Evolutionary conservation across 1,284 basidiomycete genomes (phyloP).

Genomic region (Ustilago tritici): DNA sequence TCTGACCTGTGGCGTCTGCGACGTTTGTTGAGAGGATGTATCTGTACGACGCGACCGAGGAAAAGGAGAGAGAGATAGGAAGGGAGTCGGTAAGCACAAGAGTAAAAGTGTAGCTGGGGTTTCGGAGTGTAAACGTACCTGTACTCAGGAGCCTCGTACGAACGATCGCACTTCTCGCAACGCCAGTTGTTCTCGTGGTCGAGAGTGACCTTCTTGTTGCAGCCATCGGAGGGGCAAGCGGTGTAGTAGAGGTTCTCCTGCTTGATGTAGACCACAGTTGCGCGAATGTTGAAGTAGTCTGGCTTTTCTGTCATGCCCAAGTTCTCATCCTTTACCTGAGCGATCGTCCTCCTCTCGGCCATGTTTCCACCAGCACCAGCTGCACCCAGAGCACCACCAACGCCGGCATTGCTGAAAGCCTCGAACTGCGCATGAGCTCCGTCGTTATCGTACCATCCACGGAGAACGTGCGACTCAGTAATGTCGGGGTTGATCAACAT

Average conservation of each 20-base stretch:
- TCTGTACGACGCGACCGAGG: conserved; percentile 57
- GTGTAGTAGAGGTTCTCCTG: conserved; percentile 88
- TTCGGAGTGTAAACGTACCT: conserved; percentile 70
- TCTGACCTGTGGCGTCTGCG: conserved; percentile 86
- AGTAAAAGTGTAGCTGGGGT: neutral
- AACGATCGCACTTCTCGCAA: conserved; percentile 92
- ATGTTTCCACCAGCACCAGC: conserved; percentile 70
- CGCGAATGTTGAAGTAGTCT: conserved; percentile 84
- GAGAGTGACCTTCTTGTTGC: conserved; percentile 91
- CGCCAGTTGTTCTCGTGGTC: conserved; percentile 78
- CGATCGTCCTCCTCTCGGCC: conserved; percentile 75
- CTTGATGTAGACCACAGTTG: conserved; percentile 91
- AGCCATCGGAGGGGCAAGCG: conserved; percentile 83
- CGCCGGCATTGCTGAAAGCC: conserved; percentile 71
- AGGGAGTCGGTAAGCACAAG: neutral
- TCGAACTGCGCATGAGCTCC: conserved; percentile 58
- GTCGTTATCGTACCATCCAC: conserved; percentile 81
- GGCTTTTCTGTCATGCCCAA: conserved; percentile 82
- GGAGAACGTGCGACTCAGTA: conserved; percentile 82
- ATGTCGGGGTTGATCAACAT: conserved; percentile 84
- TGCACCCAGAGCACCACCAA: conserved; percentile 40
- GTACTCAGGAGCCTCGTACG: conserved; percentile 81
- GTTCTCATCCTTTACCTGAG: conserved; percentile 84
- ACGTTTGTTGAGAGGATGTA: conserved; percentile 91
- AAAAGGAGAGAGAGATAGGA: neutral